Base-by-base conservation (phyloP, 768 basidiomycete species). In the Boletus reticuloceps region DNA sequence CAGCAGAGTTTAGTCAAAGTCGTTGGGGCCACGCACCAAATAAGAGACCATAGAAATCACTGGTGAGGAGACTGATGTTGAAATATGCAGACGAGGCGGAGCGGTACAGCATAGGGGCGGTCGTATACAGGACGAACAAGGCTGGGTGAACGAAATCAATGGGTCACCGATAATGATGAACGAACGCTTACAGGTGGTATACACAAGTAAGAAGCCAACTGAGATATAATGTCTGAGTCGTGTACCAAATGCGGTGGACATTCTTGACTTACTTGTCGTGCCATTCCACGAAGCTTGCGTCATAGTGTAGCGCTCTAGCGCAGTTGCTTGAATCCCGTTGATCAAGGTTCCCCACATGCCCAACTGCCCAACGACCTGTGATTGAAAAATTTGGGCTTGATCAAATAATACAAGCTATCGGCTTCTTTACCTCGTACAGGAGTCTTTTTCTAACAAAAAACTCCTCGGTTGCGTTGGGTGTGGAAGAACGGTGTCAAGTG, bases 391-490 rank as follows among this genome's bases (percentile, higher is more conserved):
- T 51, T 39, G 36, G 43, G 34, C 45, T 20, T 14, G 9, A 40
- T 32, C 11, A 25, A 42, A 61, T 22, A 43, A 25, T 4, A 16
- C 17, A 27, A 17, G 12, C 10, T 27, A 8, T 6, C 11, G n/a
- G 22, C 42, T 19, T 32, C 54, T 41, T 50, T 25, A 80, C 84
- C 74, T 94, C 92, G 62, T 91, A 94, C 39, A 94, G 74, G 7
- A 92, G 92, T 13, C 84, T 77, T 61, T 74, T 82, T 56, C 91
- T 81, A 31, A 94, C 92, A 55, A 94, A 83, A 70, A 89, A 89
- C 66, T 94, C 92, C 68, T 94, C 92, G 0, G 89, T 91, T 27
- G 91, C 89, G 60, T 94, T 94, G 22, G 89, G 90, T 92, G 58
- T 32, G 22, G 27, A 50, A 48, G 3, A 34, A 47, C 39, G 4